Conservation (phyloP, 2,329 filamentous ascomycete species). For the Pestalotiopsis sp. region DNA sequence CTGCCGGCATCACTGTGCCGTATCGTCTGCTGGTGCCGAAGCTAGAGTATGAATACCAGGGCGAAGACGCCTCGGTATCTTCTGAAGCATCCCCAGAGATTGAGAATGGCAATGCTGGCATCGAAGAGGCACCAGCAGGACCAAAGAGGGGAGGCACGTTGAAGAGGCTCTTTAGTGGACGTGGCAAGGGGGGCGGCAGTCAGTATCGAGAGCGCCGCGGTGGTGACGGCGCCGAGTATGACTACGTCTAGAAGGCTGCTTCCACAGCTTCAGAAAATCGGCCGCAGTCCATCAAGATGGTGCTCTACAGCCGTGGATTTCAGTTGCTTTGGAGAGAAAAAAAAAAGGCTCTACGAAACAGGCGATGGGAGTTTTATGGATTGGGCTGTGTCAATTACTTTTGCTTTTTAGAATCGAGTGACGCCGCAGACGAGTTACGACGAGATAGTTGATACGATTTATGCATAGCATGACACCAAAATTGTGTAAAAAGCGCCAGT, state of each 20-base stretch:
- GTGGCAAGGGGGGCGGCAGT: constrained; percentile 1
- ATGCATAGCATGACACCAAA: not conserved
- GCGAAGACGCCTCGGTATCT: constrained; percentile 29
- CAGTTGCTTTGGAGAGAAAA: not conserved
- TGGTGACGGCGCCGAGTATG: not conserved
- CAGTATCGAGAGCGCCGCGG: constrained; percentile 4
- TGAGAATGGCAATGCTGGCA: constrained; percentile 10
- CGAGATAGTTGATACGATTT: not conserved
- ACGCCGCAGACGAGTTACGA: not conserved
- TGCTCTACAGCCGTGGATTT: not conserved
- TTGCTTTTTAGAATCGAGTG: not conserved
- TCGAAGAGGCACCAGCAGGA: not conserved
- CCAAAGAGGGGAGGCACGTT: not conserved
- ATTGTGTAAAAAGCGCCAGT: not conserved
- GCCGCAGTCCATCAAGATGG: not conserved
- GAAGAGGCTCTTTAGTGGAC: constrained; percentile 9
- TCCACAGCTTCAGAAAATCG: not conserved
- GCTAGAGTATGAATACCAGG: constrained; percentile 63
- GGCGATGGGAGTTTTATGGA: not conserved
- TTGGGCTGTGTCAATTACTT: not conserved
- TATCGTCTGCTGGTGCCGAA: constrained; percentile 87
- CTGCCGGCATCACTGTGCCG: constrained; percentile 82
- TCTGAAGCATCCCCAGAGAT: not conserved
- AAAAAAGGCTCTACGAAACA: not conserved
- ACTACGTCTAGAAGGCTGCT: not conserved